Percentiles rank a stretch among this genome's conserved stretches.
Evolutionary conservation across 768 basidiomycete genomes (phyloP).

Genomic region (Macrocybe gigantea): DNA sequence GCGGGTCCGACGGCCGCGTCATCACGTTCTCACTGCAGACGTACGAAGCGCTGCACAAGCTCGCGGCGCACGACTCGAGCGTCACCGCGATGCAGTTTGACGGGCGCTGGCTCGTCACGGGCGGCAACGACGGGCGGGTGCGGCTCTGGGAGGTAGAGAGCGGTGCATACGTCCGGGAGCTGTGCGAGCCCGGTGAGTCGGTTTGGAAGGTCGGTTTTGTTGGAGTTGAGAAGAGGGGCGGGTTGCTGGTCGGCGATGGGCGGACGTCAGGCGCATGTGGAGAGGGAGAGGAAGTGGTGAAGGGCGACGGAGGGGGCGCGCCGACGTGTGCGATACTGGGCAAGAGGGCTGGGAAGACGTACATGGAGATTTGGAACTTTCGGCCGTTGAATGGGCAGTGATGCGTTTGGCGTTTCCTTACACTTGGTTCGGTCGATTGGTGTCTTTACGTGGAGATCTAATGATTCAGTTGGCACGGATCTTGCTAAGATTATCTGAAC

Average conservation of each 20-base stretch:
- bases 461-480: too few relatives aligned
- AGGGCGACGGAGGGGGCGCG: slow-evolving; percentile 34
- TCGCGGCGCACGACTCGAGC: slow-evolving; percentile 85
- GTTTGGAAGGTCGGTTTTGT: slow-evolving; percentile 85
- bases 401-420: too few relatives aligned
- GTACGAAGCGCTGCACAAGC: slow-evolving; percentile 47
- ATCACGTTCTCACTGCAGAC: slow-evolving; percentile 35
- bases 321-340: slow-evolving; percentile 72
- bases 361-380: slow-evolving; percentile 85
- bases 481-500: too few relatives aligned
- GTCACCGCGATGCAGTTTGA: slow-evolving; percentile 88
- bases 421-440: too few relatives aligned
- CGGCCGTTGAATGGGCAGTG: slow-evolving; percentile 30
- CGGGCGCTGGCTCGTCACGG: slow-evolving; percentile 72
- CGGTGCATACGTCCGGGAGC: slow-evolving; percentile 67
- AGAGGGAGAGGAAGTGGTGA: slow-evolving; percentile 1
- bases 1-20: slow-evolving; percentile 80
- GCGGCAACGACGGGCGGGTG: slow-evolving; percentile 83
- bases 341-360: slow-evolving; percentile 73
- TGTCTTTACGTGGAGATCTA: too few relatives aligned
- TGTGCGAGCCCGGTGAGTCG: slow-evolving; percentile 71
- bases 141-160: slow-evolving; percentile 63
- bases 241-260: slow-evolving; percentile 1
- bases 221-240: slow-evolving; percentile 12
- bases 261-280: slow-evolving; percentile 8